phyloP scores from a whole-genome alignment of 1,284 basidiomycete genomes.

The Naganishia sp. region DNA sequence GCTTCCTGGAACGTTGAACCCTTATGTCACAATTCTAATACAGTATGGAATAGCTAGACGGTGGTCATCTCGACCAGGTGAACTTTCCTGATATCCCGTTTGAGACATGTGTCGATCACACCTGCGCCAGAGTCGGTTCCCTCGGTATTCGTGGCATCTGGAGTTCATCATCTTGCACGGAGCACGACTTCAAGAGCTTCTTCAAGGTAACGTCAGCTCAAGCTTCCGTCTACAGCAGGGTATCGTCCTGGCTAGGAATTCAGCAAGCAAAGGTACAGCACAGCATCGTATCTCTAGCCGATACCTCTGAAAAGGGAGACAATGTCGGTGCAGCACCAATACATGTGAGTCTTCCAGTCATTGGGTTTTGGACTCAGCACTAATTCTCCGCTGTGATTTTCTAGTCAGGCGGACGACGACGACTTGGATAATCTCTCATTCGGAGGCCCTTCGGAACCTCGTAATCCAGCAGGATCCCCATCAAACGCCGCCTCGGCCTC shows the following conservation, averaged over 20 bases:
- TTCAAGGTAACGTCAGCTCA: too few relatives aligned
- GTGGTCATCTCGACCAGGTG: neutral
- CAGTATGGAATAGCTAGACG: too few relatives aligned
- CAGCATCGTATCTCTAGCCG: neutral
- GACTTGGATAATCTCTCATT: conserved; percentile 53
- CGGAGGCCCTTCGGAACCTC: conserved; percentile 39
- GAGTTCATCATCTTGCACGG: neutral
- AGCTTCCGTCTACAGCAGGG: too few relatives aligned
- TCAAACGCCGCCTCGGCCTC: conserved; percentile 42
- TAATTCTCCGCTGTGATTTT: neutral
- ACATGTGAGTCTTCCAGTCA: conserved; percentile 7
- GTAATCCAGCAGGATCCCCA: conserved; percentile 27
- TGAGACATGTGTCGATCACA: neutral
- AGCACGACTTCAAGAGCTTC: too few relatives aligned
- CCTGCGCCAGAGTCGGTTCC: neutral
- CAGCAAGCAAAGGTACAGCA: too few relatives aligned
- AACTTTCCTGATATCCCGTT: neutral
- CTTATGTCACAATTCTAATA: too few relatives aligned
- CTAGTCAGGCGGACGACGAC: conserved; percentile 54
- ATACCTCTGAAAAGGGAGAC: neutral
- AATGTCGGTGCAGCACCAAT: conserved; percentile 27
- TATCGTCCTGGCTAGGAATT: too few relatives aligned
- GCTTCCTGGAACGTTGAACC: neutral
- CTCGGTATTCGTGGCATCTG: too few relatives aligned
- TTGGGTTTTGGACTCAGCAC: neutral